Percentiles rank a stretch among this genome's conserved stretches.
Evolutionary conservation across 257 asterid genomes (phyloP).

Genomic region (Misopates orontium): DNA sequence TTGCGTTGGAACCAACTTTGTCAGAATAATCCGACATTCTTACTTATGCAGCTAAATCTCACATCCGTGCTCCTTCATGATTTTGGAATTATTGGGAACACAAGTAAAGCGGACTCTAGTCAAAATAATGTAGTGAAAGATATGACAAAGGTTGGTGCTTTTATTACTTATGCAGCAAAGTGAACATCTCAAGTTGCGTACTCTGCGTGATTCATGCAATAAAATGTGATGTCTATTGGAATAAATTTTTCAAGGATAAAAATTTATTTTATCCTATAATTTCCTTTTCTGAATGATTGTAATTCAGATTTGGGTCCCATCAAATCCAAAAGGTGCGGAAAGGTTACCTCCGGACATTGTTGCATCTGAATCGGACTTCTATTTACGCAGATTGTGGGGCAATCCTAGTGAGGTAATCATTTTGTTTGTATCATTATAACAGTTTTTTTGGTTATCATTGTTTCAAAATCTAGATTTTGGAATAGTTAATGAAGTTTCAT

Average conservation of each 20-base stretch:
- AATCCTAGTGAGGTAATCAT: constrained; percentile 65
- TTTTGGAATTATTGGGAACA: constrained; percentile 32
- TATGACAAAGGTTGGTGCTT: constrained; percentile 51
- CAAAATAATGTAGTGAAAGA: constrained; percentile 38
- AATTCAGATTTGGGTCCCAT: constrained; percentile 68
- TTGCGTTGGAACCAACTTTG: neutral
- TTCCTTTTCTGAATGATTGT: constrained; percentile 5
- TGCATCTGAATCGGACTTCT: constrained; percentile 65
- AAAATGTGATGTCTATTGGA: neutral
- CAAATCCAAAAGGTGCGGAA: constrained; percentile 89
- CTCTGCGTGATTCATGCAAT: too few species aligned
- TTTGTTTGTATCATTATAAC: constrained; percentile 1
- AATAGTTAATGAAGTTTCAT: neutral
- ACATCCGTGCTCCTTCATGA: constrained; percentile 44
- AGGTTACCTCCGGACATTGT: constrained; percentile 67
- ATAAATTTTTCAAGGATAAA: neutral
- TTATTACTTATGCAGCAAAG: neutral
- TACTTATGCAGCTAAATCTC: constrained; percentile 57
- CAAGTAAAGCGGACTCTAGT: constrained; percentile 29
- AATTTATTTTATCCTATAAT: neutral
- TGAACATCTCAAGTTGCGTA: neutral
- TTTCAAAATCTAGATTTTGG: too few species aligned
- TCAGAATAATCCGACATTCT: constrained; percentile 10
- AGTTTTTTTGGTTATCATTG: too few species aligned
- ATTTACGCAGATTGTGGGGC: constrained; percentile 78